Evolutionary conservation across 2,329 filamentous ascomycete species (phyloP), one percentile per base, ranked within the genome.

Genomic region (Lasiodiplodia sp.): DNA sequence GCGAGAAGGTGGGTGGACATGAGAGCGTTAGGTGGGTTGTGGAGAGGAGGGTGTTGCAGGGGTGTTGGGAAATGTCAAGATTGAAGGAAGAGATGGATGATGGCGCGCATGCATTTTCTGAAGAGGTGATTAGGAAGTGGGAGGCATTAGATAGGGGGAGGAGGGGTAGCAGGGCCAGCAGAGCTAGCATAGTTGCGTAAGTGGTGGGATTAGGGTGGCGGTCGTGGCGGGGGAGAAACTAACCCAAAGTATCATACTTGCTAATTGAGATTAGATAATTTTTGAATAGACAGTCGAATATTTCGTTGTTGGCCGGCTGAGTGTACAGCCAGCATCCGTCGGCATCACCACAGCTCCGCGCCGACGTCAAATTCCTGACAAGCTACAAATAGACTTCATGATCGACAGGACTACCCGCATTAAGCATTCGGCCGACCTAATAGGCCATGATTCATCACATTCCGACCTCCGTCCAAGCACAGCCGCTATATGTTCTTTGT

Each of bases 351-450:
- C 44, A 47, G 14, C 4, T n/a, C 18, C 44, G 44, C 18, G 3
- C 14, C 18, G 44, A 47, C 21, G 21, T 21, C 44, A 11, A 47
- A 47, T 47, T 21, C 44, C 44, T n/a, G 44, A 21, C 44, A 47
- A 44, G 44, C 44, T 14, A 47, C 44, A 47, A 47, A 11, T 47
- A 21, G 11, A 47, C 2, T 21, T 47, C 44, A 47, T 47, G 44
- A 47, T 47, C n/a, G 44, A 47, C 44, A 47, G 44, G 44, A 21
- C 44, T 47, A 47, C 34, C n/a, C 11, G 14, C 55, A 38, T 40
- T 23, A 57, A 57, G 55, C 55, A 28, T 57, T 57, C 55, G 55
- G 55, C 55, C 55, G 34, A 57, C 34, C 44, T 18, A 4, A 10
- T 18, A 38, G 38, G 55, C 55, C 34, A 34, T 34, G 31, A 34